A percentile compares a stretch with the other conserved stretches of the same genome.
Conservation (phyloP, 352 stramenopile genomes). For the Pythium vanterpoolii region DNA sequence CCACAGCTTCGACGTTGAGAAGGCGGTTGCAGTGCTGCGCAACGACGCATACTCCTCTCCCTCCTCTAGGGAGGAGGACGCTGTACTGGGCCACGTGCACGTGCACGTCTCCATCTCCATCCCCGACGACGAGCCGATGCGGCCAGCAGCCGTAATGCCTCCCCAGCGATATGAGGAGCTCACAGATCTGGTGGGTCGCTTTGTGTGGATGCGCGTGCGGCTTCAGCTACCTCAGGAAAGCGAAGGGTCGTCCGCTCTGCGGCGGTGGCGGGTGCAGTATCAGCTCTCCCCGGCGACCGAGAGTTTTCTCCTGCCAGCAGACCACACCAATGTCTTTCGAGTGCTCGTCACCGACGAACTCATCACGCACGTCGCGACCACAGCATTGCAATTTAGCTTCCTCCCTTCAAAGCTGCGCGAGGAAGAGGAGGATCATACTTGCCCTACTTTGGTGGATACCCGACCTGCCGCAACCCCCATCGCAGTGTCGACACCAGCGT, state of each 20-base stretch:
- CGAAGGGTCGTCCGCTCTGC: neutral
- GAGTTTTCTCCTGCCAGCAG: slow-evolving; percentile 44
- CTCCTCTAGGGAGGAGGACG: neutral
- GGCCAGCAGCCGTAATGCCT: neutral
- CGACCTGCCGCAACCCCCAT: neutral
- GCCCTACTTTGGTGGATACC: neutral
- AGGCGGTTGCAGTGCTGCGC: slow-evolving; percentile 26
- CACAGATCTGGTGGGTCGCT: slow-evolving; percentile 40
- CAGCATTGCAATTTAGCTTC: slow-evolving; percentile 43
- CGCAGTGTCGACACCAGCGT: neutral
- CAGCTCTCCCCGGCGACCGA: slow-evolving; percentile 48
- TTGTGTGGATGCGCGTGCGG: slow-evolving; percentile 47
- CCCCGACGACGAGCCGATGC: neutral
- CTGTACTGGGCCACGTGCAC: slow-evolving; percentile 30
- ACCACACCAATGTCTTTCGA: slow-evolving; percentile 57
- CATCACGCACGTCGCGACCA: slow-evolving; percentile 33
- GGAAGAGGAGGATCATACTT: neutral
- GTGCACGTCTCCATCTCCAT: slow-evolving; percentile 42
- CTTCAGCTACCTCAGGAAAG: slow-evolving; percentile 26
- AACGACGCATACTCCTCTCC: neutral
- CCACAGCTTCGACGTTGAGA: slow-evolving; percentile 50
- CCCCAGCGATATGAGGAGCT: slow-evolving; percentile 18
- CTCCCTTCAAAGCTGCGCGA: slow-evolving; percentile 18
- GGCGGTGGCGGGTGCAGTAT: slow-evolving; percentile 40
- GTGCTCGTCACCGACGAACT: slow-evolving; percentile 58